Percentiles rank a stretch among this genome's conserved stretches.
Evolutionary conservation across 371 early-diverging fungal genomes (phyloP).

Genomic region (Mucor lusitanicus): DNA sequence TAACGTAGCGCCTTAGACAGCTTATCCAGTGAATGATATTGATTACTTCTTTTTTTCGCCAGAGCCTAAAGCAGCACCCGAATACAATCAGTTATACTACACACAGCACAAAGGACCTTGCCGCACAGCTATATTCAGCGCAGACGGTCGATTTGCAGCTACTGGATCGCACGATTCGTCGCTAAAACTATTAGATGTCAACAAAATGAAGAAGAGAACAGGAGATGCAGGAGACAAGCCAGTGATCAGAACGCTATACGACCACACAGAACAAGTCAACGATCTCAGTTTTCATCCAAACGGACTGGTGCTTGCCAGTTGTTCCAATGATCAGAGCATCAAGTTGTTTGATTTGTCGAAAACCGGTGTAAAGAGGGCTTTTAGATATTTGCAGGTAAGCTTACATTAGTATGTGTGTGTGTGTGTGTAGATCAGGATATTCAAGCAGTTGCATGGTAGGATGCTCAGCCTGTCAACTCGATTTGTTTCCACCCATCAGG

Average conservation of each 20-base stretch:
- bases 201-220: constrained; percentile 68
- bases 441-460: constrained; percentile 48
- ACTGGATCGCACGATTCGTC: constrained; percentile 91
- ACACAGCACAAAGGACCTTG: constrained; percentile 62
- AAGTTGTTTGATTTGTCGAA: constrained; percentile 89
- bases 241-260: constrained; percentile 87
- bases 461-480: constrained; percentile 70
- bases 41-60: not conserved
- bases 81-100: constrained; percentile 53
- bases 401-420: too few relatives aligned
- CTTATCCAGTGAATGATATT: not conserved
- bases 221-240: constrained; percentile 72
- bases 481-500: constrained; percentile 89
- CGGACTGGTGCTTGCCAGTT: constrained; percentile 84
- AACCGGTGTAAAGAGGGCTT: constrained; percentile 77
- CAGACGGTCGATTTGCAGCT: constrained; percentile 78
- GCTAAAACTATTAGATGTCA: constrained; percentile 87
- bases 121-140: constrained; percentile 49
- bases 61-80: constrained; percentile 43
- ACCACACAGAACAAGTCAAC: constrained; percentile 81
- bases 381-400: constrained; percentile 79
- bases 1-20: constrained; percentile 2
- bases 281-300: constrained; percentile 93
- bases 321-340: constrained; percentile 83
- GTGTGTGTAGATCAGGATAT: too few relatives aligned